Percentiles rank a stretch among this genome's conserved stretches.
Conservation (phyloP, 2,329 filamentous ascomycete genomes). For the Clarireedia monteithiana region DNA sequence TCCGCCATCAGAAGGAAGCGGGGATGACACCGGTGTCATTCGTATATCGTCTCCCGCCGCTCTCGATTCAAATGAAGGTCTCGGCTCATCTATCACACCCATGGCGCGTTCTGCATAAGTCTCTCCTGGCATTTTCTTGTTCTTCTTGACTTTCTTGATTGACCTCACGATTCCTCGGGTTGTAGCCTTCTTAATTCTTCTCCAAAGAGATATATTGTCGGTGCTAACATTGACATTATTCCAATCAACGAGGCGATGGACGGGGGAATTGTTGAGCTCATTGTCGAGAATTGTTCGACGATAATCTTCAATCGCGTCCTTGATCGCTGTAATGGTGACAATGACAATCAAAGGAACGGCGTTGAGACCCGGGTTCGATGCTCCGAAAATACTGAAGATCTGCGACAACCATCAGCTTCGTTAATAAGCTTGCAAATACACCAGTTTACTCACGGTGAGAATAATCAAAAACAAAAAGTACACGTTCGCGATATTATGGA, state of each 20-base stretch:
- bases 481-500: slow-evolving; percentile 96
- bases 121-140: slow-evolving; percentile 35
- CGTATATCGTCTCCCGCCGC: slow-evolving; percentile 66
- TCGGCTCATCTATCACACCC: slow-evolving; percentile 18
- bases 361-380: slow-evolving; percentile 79
- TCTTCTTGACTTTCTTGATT: slow-evolving; percentile 42
- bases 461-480: slow-evolving; percentile 98
- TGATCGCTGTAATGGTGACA: slow-evolving; percentile 77
- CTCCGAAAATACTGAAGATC: slow-evolving; percentile 96
- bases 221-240: slow-evolving; percentile 88
- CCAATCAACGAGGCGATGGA: slow-evolving; percentile 83
- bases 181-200: slow-evolving; percentile 82
- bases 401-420: slow-evolving; percentile 35
- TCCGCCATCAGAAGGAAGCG: slow-evolving; percentile 44
- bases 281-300: slow-evolving; percentile 84
- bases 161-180: slow-evolving; percentile 28
- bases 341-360: slow-evolving; percentile 92
- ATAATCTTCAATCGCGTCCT: slow-evolving; percentile 94
- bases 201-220: slow-evolving; percentile 80
- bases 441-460: slow-evolving; percentile 63
- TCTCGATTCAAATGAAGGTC: slow-evolving; percentile 54
- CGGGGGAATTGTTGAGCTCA: slow-evolving; percentile 90
- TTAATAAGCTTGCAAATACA: not conserved
- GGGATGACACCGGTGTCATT: slow-evolving; percentile 92
- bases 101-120: slow-evolving; percentile 17